phyloP scores from a whole-genome alignment of 2,329 filamentous ascomycete species.

The Apiospora kogelbergensis region DNA sequence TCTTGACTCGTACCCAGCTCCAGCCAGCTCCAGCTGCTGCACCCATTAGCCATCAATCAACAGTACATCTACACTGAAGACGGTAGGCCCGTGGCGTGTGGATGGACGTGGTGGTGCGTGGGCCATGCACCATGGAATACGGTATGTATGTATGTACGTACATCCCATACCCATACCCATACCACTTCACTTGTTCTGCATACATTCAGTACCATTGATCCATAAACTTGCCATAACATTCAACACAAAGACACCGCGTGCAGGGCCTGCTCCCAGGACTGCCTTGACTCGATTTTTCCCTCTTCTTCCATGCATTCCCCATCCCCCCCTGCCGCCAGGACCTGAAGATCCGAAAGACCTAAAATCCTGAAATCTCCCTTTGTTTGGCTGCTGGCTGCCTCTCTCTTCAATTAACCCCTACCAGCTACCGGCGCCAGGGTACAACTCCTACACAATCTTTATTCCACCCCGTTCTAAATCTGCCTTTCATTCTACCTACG shows the following conservation, averaged over 20 bases:
- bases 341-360: neutral
- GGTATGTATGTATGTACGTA: too few species aligned
- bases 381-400: neutral
- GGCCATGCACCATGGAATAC: neutral
- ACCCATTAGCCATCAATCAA: neutral
- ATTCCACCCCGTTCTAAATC: neutral
- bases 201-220: neutral
- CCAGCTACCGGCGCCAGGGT: neutral
- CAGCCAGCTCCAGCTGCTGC: neutral
- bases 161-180: neutral
- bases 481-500: neutral
- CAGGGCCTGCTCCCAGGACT: neutral
- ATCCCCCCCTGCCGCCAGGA: neutral
- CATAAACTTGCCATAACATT: neutral
- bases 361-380: neutral
- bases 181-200: neutral
- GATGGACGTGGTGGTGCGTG: too few species aligned
- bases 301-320: neutral
- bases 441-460: neutral
- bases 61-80: neutral
- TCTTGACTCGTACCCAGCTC: conserved; percentile 2
- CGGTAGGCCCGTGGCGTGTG: neutral
- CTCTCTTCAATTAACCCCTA: neutral
- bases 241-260: neutral
- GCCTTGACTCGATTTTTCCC: neutral